These are phyloP conservation scores for Pleurotus tuoliensis DNA, from an alignment of 768 basidiomycete species.

Conservation along the genomic window DNA sequence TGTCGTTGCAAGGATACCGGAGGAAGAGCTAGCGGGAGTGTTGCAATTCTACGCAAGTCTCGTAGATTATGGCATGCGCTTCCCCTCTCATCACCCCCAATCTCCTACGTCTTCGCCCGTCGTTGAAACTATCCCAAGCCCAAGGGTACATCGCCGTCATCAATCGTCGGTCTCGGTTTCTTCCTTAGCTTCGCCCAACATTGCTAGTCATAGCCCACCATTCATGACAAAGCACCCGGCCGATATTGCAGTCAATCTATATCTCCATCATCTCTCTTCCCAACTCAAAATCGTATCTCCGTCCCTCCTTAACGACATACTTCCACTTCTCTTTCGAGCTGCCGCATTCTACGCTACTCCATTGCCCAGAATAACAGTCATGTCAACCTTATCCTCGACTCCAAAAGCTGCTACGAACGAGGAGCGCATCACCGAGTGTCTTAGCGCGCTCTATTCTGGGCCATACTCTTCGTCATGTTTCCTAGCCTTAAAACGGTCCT, in stretches of 20 bases:
- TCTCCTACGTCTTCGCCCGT: conserved; percentile 29
- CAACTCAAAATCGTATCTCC: conserved; percentile 60
- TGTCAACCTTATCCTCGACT: conserved; percentile 30
- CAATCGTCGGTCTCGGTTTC: conserved; percentile 57
- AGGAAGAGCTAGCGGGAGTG: conserved; percentile 52
- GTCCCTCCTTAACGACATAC: conserved; percentile 46
- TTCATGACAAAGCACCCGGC: conserved; percentile 42
- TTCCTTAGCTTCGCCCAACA: conserved; percentile 30
- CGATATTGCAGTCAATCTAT: conserved; percentile 62
- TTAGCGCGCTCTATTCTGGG: conserved; percentile 57
- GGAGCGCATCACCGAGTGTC: conserved; percentile 50
- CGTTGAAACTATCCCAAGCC: conserved; percentile 25
- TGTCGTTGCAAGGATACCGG: conserved; percentile 57
- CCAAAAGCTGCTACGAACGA: conserved; percentile 32
- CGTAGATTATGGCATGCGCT: conserved; percentile 48
- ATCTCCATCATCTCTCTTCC: conserved; percentile 58
- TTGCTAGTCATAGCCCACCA: conserved; percentile 9
- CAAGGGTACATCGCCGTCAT: conserved; percentile 50
- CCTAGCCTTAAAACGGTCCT: conserved; percentile 53
- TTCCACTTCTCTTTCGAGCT: conserved; percentile 73
- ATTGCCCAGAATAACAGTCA: conserved; percentile 64
- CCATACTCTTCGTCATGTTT: conserved; percentile 65
- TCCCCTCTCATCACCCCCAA: conserved; percentile 18
- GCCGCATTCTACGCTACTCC: conserved; percentile 63
- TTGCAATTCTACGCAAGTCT: conserved; percentile 58